Conservation (phyloP, 371 early-diverging fungal species). For the Lichtheimia ramosa region DNA sequence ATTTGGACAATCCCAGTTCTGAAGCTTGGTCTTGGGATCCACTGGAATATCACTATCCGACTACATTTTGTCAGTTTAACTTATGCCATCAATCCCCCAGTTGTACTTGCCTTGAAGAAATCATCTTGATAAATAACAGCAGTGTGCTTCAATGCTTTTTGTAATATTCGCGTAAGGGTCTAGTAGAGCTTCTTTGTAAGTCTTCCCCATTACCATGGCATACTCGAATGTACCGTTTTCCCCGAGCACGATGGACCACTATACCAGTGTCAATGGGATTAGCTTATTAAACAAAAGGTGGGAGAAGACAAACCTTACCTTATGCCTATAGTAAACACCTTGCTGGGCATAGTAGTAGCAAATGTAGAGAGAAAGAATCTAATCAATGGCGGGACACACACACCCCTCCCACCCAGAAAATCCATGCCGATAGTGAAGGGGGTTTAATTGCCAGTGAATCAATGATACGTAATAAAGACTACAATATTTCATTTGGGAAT, state of each 20-base stretch:
- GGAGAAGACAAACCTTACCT: background rate
- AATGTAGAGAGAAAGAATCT: no score
- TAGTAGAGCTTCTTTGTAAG: conserved; percentile 14
- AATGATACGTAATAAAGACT: no score
- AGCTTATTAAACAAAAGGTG: background rate
- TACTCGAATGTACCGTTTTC: conserved; percentile 49
- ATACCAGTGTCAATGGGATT: background rate
- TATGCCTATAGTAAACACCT: background rate
- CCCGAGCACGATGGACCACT: conserved; percentile 69
- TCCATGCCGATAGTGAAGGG: no score
- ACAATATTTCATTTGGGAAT: no score
- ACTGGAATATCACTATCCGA: conserved; percentile 68
- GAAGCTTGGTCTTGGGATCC: conserved; percentile 57
- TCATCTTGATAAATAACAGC: conserved; percentile 82
- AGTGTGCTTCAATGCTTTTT: conserved; percentile 58
- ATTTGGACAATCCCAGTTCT: conserved; percentile 88
- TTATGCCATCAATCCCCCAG: background rate
- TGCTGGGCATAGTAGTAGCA: background rate
- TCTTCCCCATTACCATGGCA: background rate
- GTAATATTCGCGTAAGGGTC: conserved; percentile 64
- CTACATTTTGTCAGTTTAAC: conserved; percentile 18
- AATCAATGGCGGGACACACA: no score
- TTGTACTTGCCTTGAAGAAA: conserved; percentile 66
- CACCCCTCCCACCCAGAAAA: no score
- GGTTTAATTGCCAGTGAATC: no score